phyloP scores from a whole-genome alignment of 129 eudicot genomes.

The Glebionis coronaria region DNA sequence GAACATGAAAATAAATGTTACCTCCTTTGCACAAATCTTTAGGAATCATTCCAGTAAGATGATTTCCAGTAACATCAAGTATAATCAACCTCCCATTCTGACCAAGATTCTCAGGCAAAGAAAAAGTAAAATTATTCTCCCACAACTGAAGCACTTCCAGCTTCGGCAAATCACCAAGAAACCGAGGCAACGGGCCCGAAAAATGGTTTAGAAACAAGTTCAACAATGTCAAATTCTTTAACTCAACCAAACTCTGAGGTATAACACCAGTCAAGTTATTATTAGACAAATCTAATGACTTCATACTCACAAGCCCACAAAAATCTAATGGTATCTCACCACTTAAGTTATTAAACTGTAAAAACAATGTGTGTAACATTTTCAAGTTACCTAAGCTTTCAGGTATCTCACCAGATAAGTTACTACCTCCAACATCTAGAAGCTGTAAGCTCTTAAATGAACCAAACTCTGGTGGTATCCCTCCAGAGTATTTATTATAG shows the following conservation, averaged over 20 bases:
- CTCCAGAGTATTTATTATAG: slow-evolving; percentile 54
- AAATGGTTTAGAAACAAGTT: slow-evolving; percentile 62
- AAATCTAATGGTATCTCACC: slow-evolving; percentile 66
- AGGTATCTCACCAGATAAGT: slow-evolving; percentile 78
- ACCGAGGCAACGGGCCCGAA: slow-evolving; percentile 61
- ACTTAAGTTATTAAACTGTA: slow-evolving; percentile 59
- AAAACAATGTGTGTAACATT: slow-evolving; percentile 54
- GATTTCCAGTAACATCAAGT: slow-evolving; percentile 65
- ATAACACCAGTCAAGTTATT: slow-evolving; percentile 64
- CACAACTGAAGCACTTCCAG: slow-evolving; percentile 71
- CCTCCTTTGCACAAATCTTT: slow-evolving; percentile 56
- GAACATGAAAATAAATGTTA: too few relatives aligned
- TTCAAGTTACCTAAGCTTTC: slow-evolving; percentile 57
- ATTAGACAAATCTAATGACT: slow-evolving; percentile 63
- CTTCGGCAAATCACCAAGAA: slow-evolving; percentile 63
- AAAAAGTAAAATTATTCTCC: slow-evolving; percentile 74
- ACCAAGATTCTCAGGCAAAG: slow-evolving; percentile 68
- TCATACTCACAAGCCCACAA: slow-evolving; percentile 48
- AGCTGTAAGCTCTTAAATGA: slow-evolving; percentile 29
- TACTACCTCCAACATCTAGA: slow-evolving; percentile 62
- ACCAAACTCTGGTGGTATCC: slow-evolving; percentile 80
- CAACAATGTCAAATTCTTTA: slow-evolving; percentile 59
- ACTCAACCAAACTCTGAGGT: slow-evolving; percentile 43
- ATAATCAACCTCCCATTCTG: slow-evolving; percentile 42
- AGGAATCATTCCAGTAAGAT: slow-evolving; percentile 71